A percentile compares a stretch with the other conserved stretches of the same genome.
Evolutionary conservation across 2,329 filamentous ascomycete species (phyloP).

Genomic region (Cordyceps cicadae): DNA sequence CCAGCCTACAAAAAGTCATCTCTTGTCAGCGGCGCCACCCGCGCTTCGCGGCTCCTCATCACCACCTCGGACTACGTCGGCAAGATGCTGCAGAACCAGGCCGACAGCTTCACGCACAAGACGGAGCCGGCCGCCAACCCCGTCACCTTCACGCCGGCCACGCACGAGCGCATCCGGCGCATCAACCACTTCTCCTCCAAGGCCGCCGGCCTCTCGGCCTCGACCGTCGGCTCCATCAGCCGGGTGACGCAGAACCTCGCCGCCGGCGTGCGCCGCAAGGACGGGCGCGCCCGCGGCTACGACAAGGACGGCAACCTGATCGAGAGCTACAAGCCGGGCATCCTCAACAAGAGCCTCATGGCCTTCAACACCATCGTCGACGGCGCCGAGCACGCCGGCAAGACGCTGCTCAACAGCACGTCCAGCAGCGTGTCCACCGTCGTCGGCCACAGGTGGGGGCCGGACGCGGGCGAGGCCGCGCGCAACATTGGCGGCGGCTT

Average conservation of each 20-base stretch:
- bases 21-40: conserved; percentile 77
- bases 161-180: conserved; percentile 77
- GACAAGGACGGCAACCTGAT: conserved; percentile 62
- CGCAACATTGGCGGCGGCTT: conserved; percentile 72
- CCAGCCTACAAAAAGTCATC: conserved; percentile 86
- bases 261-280: conserved; percentile 53
- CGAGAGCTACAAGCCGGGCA: conserved; percentile 71
- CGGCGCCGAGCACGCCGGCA: conserved; percentile 81
- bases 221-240: conserved; percentile 77
- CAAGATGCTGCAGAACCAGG: conserved; percentile 67
- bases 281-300: conserved; percentile 48
- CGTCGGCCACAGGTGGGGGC: conserved; percentile 81
- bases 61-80: conserved; percentile 75
- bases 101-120: conserved; percentile 71
- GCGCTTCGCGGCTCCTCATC: conserved; percentile 84
- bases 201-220: conserved; percentile 71
- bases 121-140: conserved; percentile 72
- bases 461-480: conserved; percentile 74
- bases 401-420: conserved; percentile 64
- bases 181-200: conserved; percentile 78
- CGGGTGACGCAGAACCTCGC: conserved; percentile 86
- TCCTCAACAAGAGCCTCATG: conserved; percentile 94
- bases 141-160: conserved; percentile 77
- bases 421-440: conserved; percentile 76
- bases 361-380: conserved; percentile 93